Evolutionary conservation across 805 yeast species (phyloP).

Genomic region (Saturnispora saitoi): DNA sequence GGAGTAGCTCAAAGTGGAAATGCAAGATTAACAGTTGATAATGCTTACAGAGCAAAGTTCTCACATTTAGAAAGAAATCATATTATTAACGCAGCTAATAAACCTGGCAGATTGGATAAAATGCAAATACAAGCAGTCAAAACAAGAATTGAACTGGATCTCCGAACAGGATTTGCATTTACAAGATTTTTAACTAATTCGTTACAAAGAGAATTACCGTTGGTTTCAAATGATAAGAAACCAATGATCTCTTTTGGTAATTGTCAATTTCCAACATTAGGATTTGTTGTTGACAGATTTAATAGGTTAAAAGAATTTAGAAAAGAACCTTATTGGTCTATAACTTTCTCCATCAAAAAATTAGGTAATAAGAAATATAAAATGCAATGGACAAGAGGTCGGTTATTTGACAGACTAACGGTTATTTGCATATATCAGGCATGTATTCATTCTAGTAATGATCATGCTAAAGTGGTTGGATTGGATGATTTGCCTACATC

Average conservation of each 20-base stretch:
- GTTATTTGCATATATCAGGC: conserved; percentile 59
- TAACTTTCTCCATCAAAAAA: conserved; percentile 45
- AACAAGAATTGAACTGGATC: conserved; percentile 79
- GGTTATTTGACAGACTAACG: conserved; percentile 63
- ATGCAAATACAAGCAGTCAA: conserved; percentile 74
- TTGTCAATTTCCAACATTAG: conserved; percentile 95
- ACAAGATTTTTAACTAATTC: conserved; percentile 68
- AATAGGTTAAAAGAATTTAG: conserved; percentile 62
- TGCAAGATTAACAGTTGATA: conserved; percentile 34
- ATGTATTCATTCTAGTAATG: conserved; percentile 40
- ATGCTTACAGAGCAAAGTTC: conserved; percentile 69
- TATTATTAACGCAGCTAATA: conserved; percentile 61
- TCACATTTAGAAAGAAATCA: conserved; percentile 80
- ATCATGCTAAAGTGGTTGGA: conserved; percentile 41
- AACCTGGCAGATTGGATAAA: conserved; percentile 56
- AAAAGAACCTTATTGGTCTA: conserved; percentile 75
- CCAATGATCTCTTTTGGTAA: conserved; percentile 67
- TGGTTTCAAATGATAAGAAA: conserved; percentile 11
- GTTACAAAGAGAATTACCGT: conserved; percentile 29
- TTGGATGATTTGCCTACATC: conserved; percentile 55
- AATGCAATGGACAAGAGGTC: conserved; percentile 66
- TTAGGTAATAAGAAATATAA: conserved; percentile 29
- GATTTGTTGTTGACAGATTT: conserved; percentile 90
- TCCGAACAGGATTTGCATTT: conserved; percentile 82
- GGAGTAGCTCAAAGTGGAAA: conserved; percentile 57